Conservation (phyloP, 257 asterid genomes). For the Fraxinus quadrangulata region DNA sequence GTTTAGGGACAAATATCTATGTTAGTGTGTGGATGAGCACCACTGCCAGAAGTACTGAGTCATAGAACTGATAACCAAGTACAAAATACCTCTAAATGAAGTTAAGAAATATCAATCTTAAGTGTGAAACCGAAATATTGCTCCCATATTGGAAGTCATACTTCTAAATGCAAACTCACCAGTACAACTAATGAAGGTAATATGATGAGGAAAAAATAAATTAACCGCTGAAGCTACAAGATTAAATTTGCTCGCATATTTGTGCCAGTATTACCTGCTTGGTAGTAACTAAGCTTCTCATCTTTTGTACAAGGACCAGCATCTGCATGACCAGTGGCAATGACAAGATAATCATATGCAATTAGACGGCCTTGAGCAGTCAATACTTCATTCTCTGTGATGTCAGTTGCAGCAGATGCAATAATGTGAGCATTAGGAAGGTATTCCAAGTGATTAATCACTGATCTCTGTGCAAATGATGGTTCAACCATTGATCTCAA, state of each 20-base stretch:
- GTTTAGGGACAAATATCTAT: not conserved
- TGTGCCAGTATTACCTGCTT: conserved; percentile 48
- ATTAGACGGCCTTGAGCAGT: conserved; percentile 59
- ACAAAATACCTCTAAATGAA: not conserved
- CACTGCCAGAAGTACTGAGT: not conserved
- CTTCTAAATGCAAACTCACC: not conserved
- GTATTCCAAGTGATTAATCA: conserved; percentile 73
- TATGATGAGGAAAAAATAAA: not conserved
- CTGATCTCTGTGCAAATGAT: conserved; percentile 64
- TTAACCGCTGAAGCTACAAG: not conserved
- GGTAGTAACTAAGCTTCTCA: conserved; percentile 58
- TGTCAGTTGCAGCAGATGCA: conserved; percentile 55
- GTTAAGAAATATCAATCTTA: not conserved
- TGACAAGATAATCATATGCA: conserved; percentile 75
- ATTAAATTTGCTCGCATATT: not conserved
- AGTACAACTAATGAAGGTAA: not conserved
- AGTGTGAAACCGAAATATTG: not conserved
- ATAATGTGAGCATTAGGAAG: conserved; percentile 59
- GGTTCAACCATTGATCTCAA: conserved; percentile 89
- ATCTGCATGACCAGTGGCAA: conserved; percentile 79
- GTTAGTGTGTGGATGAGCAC: not conserved
- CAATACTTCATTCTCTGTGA: conserved; percentile 57
- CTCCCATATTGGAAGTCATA: not conserved
- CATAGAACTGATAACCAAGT: not conserved
- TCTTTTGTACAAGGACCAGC: conserved; percentile 39